Conservation (phyloP, 2,329 filamentous ascomycete genomes). For the Nakataea oryzae region DNA sequence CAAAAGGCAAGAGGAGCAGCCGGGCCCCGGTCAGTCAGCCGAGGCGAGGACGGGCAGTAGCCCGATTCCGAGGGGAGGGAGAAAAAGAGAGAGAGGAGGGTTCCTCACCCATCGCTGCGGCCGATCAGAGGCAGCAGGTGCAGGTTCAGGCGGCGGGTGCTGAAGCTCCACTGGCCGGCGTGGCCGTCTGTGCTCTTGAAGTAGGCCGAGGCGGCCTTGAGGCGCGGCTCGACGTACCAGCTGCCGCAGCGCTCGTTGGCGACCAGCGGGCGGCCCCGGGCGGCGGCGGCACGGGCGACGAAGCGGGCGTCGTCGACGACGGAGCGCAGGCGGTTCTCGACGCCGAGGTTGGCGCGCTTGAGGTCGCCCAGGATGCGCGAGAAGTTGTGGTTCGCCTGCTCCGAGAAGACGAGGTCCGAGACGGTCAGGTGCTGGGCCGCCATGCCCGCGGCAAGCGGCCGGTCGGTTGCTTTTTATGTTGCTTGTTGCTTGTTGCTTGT, state of each 20-base stretch:
- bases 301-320: conserved; percentile 70
- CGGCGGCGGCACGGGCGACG: conserved; percentile 48
- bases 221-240: conserved; percentile 71
- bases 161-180: conserved; percentile 83
- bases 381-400: conserved; percentile 51
- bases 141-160: conserved; percentile 71
- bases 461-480: too few species aligned
- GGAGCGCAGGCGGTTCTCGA: conserved; percentile 72
- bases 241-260: conserved; percentile 93
- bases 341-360: conserved; percentile 65
- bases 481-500: too few species aligned
- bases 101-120: conserved; percentile 51
- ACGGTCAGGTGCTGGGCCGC: neutral
- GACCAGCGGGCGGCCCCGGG: conserved; percentile 56
- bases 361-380: conserved; percentile 61
- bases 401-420: conserved; percentile 34
- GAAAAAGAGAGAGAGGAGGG: neutral
- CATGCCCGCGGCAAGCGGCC: neutral
- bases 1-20: neutral
- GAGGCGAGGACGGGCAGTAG: too few species aligned
- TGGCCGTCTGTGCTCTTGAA: conserved; percentile 99
- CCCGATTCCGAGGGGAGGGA: neutral
- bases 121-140: conserved; percentile 64
- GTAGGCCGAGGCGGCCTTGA: conserved; percentile 68
- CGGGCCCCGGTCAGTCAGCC: neutral